Evolutionary conservation across 352 stramenopile genomes (phyloP).

Genomic region (Pythium rishiriense): DNA sequence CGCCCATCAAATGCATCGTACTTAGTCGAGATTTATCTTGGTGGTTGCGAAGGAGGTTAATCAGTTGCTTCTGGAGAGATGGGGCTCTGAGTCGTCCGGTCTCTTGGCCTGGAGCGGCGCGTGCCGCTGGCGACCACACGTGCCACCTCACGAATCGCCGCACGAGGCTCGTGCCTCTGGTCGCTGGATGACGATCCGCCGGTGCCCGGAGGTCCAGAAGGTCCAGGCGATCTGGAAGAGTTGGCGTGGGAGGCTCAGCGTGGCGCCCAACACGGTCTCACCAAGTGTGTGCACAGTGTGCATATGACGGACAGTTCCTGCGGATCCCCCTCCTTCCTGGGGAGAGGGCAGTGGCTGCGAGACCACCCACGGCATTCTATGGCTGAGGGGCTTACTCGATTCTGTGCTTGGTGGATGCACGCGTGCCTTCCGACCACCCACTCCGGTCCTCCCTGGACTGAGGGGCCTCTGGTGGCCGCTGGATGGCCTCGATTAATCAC

Average conservation of each 20-base stretch:
- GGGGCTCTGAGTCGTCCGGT: background rate
- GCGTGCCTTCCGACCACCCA: background rate
- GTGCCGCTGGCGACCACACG: background rate
- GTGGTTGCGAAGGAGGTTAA: background rate
- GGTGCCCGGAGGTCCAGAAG: background rate
- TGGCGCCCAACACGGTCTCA: background rate
- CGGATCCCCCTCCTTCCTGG: background rate
- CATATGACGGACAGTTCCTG: background rate
- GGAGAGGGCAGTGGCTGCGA: no score
- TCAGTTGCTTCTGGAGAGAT: background rate
- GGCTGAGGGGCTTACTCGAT: background rate
- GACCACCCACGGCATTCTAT: no score
- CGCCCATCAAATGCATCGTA: no score
- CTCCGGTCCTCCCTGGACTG: background rate
- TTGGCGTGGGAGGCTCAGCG: background rate
- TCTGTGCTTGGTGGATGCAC: background rate
- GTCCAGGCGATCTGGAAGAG: background rate
- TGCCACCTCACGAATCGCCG: constrained; percentile 9
- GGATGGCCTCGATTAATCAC: background rate
- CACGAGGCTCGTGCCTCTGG: constrained; percentile 2
- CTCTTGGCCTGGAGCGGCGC: background rate
- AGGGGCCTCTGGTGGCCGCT: background rate
- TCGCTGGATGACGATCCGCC: background rate
- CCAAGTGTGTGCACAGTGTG: background rate
- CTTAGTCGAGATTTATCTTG: constrained; percentile 3